phyloP scores from a whole-genome alignment of 441 rosid genomes.

The Bruguiera hainesii region DNA sequence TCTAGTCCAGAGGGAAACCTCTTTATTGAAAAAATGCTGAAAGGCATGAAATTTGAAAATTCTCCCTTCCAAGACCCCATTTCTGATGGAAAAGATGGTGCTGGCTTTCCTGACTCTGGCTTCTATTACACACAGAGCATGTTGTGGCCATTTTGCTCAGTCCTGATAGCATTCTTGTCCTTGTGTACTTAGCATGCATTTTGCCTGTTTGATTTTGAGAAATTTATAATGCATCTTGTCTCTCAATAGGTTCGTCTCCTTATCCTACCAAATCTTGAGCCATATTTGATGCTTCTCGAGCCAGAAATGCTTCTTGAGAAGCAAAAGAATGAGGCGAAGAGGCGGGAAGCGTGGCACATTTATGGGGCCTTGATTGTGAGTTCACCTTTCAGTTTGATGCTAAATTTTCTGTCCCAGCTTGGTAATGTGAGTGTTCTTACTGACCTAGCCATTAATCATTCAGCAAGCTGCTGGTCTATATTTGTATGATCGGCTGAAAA shows the following conservation, averaged over 20 bases:
- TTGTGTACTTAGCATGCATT: neutral
- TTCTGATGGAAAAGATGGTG: too few species aligned
- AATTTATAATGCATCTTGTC: conserved; percentile 21
- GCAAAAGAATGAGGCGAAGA: conserved; percentile 81
- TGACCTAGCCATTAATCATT: conserved; percentile 14
- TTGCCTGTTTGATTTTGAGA: conserved; percentile 4
- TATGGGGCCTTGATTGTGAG: conserved; percentile 88
- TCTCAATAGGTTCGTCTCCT: conserved; percentile 69
- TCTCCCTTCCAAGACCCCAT: too few species aligned
- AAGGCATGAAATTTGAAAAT: too few species aligned
- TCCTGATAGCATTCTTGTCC: conserved; percentile 1
- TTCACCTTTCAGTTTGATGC: conserved; percentile 16
- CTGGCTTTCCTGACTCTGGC: too few species aligned
- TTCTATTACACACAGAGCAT: too few species aligned
- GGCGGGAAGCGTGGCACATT: conserved; percentile 89
- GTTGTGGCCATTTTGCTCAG: neutral
- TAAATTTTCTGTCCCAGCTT: conserved; percentile 5
- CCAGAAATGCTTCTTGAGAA: conserved; percentile 79
- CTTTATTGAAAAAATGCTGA: too few species aligned
- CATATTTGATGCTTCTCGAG: conserved; percentile 76
- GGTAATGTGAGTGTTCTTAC: conserved; percentile 9
- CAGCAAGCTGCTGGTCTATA: conserved; percentile 89
- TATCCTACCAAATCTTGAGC: conserved; percentile 74
- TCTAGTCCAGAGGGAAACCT: too few species aligned
- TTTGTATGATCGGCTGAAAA: conserved; percentile 63